Percentiles rank a stretch among this genome's conserved stretches.
phyloP scores from a whole-genome alignment of 805 yeast genomes.

The Saccharomycopsis babjevae region DNA sequence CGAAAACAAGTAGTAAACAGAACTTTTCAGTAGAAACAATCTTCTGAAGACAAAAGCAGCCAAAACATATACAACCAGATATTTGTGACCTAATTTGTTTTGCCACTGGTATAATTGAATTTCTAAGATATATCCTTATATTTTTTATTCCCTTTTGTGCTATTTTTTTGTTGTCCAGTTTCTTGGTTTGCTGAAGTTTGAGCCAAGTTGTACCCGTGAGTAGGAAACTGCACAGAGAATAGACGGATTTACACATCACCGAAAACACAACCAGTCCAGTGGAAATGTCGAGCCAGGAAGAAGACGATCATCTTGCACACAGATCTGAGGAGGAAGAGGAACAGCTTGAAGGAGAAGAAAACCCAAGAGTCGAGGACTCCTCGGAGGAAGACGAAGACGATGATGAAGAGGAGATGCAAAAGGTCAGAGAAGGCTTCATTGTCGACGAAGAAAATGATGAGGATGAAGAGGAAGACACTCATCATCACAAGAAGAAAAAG shows the following conservation, averaged over 20 bases:
- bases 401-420: constrained; percentile 18
- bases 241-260: background rate
- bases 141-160: too few species aligned
- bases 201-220: background rate
- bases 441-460: constrained; percentile 19
- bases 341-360: background rate
- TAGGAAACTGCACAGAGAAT: background rate
- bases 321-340: background rate
- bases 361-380: constrained; percentile 12
- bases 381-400: constrained; percentile 19
- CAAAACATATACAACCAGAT: too few species aligned
- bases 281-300: background rate
- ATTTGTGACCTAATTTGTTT: too few species aligned
- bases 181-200: too few species aligned
- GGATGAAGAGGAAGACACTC: constrained; percentile 19
- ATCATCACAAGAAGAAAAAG: constrained; percentile 26
- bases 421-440: constrained; percentile 17
- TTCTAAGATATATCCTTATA: too few species aligned
- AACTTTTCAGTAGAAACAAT: too few species aligned
- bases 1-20: too few species aligned
- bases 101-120: too few species aligned
- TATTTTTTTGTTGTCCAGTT: too few species aligned
- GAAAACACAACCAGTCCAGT: background rate
- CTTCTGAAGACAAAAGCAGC: too few species aligned
- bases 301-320: background rate